Evolutionary conservation across 441 rosid genomes (phyloP), one percentile per base, ranked within the genome.

Genomic region (Rhodomyrtus psidioides): DNA sequence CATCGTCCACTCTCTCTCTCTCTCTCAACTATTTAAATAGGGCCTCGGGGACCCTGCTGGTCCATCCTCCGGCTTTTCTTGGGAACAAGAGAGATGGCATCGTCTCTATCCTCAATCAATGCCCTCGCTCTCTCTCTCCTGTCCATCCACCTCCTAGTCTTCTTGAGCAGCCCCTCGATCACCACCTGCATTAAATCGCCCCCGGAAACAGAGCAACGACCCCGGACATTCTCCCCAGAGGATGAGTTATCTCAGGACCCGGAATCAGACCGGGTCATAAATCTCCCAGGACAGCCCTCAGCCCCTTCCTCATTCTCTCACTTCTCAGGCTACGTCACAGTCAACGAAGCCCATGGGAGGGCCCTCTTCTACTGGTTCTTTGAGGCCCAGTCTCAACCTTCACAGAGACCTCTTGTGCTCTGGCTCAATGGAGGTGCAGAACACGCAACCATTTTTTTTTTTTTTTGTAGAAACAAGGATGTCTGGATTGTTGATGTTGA

Each of bases 291-390:
- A 58, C 96, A 94, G 88, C 94, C 96, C 53, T 49, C 85, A 17
- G 84, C 13, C 10, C 92, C 89, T 28, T 84, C 90, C 74, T 81
- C 53, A 4, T 51, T 92, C 86, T 88, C 93, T 21, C 96, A 93
- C 9, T 94, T 91, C 91, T 93, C 95, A 60, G 96, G 95, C 46
- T 93, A 93, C 86, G 84, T 94, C 87, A 91, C 93, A 19, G 96
- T 93, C 83, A 88, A 92, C 56, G 87, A 86, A 83, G 90, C 90
- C 79, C 88, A 92, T 65, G 93, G 93, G 74, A 89, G 94, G 88
- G 93, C 94, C 65, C 93, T 93, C 86, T 93, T 94, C 89, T 93
- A 90, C 88, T 93, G 94, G 96, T 93, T 93, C 90, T 94, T 93
- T 54, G 93, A 94, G 90, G 93, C 95, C 59, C 91, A 88, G 81